Conservation (phyloP, 2,329 filamentous ascomycete genomes). For the Chrysoporthe deuterocubensis region DNA sequence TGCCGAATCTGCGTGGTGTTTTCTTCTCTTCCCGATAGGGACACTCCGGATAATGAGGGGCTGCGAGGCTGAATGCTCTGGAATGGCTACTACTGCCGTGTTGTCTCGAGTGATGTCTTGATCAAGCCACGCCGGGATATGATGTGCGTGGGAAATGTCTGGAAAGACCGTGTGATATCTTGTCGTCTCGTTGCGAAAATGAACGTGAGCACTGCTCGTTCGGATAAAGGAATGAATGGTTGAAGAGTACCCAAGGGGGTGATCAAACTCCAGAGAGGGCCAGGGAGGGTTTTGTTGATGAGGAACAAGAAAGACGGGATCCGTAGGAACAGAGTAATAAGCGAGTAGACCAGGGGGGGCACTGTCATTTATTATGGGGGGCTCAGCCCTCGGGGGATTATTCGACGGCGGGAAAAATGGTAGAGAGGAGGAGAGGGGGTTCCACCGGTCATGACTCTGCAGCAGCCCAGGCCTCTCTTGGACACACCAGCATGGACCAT, state of each 20-base stretch:
- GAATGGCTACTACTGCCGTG: constrained; percentile 14
- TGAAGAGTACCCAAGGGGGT: constrained; percentile 14
- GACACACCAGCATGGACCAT: constrained; percentile 11
- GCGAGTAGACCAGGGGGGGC: constrained; percentile 9
- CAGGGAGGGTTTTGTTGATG: constrained; percentile 15
- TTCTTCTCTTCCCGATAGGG: neutral
- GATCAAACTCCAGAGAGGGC: constrained; percentile 15
- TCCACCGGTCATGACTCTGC: constrained; percentile 16
- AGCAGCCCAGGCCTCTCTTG: constrained; percentile 6
- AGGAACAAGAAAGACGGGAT: neutral
- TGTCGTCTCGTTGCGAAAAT: constrained; percentile 16
- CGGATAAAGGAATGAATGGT: constrained; percentile 26
- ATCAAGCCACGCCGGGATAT: neutral
- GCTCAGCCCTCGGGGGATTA: constrained; percentile 13
- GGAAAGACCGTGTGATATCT: constrained; percentile 3
- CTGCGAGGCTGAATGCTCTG: constrained; percentile 18
- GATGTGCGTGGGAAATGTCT: constrained; percentile 1
- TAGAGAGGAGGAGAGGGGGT: constrained; percentile 9
- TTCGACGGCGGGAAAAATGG: constrained; percentile 10
- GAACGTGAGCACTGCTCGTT: constrained; percentile 29
- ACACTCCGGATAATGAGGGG: constrained; percentile 17
- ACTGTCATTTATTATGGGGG: constrained; percentile 25
- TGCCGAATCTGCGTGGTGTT: neutral
- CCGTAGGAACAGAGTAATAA: neutral
- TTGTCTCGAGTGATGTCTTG: constrained; percentile 17